A percentile compares a stretch with the other conserved stretches of the same genome.
phyloP scores from a whole-genome alignment of 2,329 filamentous ascomycete species.

The Penicillium thymicola region DNA sequence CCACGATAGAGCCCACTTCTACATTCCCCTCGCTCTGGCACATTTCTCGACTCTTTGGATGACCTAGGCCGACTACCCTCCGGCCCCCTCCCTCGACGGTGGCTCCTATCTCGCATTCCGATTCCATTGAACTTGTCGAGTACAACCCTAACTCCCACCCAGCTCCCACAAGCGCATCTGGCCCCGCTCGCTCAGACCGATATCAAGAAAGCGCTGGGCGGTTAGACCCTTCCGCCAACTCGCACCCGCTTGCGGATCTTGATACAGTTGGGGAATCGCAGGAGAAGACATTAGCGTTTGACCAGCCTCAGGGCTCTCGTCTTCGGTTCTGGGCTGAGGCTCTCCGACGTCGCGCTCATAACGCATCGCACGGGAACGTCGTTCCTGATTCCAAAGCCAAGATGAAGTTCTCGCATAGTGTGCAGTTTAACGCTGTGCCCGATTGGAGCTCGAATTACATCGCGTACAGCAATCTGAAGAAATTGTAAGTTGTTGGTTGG shows the following conservation, averaged over 20 bases:
- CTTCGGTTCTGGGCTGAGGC: constrained; percentile 36
- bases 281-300: constrained; percentile 1
- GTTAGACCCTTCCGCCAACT: constrained; percentile 10
- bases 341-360: constrained; percentile 26
- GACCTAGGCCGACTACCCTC: constrained; percentile 15
- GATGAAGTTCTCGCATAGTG: constrained; percentile 99
- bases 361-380: constrained; percentile 7
- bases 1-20: constrained; percentile 5
- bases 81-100: constrained; percentile 18
- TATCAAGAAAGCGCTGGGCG: not conserved
- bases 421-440: constrained; percentile 99
- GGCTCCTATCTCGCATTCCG: constrained; percentile 20
- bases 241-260: constrained; percentile 13
- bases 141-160: constrained; percentile 13
- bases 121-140: constrained; percentile 36
- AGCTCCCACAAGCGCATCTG: constrained; percentile 3
- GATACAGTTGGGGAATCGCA: not conserved
- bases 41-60: constrained; percentile 9
- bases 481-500: constrained; percentile 63
- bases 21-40: constrained; percentile 12
- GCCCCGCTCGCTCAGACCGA: constrained; percentile 7
- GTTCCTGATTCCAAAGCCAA: constrained; percentile 54
- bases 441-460: constrained; percentile 99
- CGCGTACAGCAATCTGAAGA: constrained; percentile 97
- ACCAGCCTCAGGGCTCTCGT: constrained; percentile 15